phyloP scores from a whole-genome alignment of 805 yeast species.

The Metschnikowia noctiluminum region DNA sequence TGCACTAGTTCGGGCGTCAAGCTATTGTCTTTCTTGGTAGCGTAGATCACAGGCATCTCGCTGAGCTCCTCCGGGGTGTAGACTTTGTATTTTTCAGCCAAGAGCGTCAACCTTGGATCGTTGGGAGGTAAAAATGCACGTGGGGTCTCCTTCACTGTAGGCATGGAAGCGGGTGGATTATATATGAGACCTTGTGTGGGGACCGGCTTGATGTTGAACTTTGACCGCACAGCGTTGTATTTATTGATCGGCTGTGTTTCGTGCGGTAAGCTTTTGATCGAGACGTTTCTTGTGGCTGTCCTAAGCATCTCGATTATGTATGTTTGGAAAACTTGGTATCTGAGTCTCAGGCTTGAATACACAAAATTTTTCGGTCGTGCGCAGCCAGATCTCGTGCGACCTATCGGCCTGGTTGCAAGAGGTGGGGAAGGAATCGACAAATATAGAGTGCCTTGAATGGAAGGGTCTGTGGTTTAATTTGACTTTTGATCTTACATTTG shows the following conservation, averaged over 20 bases:
- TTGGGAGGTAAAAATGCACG: slow-evolving; percentile 59
- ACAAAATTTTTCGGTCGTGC: slow-evolving; percentile 18
- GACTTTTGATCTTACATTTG: too few relatives aligned
- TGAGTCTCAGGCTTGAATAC: neutral
- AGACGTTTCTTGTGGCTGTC: slow-evolving; percentile 14
- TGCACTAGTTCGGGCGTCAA: slow-evolving; percentile 54
- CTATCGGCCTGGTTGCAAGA: neutral
- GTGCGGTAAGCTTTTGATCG: slow-evolving; percentile 27
- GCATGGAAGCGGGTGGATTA: slow-evolving; percentile 57
- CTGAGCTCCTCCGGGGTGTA: slow-evolving; percentile 33
- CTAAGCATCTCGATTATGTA: slow-evolving; percentile 7
- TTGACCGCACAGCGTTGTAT: slow-evolving; percentile 61
- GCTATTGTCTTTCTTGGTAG: slow-evolving; percentile 42
- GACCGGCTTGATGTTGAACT: slow-evolving; percentile 60
- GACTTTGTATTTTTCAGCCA: slow-evolving; percentile 24
- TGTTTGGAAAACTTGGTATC: too few relatives aligned
- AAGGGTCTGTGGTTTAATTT: too few relatives aligned
- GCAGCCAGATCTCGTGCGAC: slow-evolving; percentile 7
- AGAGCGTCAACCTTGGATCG: slow-evolving; percentile 52
- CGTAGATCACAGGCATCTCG: slow-evolving; percentile 41
- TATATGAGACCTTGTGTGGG: slow-evolving; percentile 57
- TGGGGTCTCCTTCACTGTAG: slow-evolving; percentile 60
- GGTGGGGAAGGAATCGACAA: too few relatives aligned
- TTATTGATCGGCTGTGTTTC: slow-evolving; percentile 47
- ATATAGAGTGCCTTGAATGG: too few relatives aligned